Conservation (phyloP, 1,284 basidiomycete genomes). For the Naganishia sp. region DNA sequence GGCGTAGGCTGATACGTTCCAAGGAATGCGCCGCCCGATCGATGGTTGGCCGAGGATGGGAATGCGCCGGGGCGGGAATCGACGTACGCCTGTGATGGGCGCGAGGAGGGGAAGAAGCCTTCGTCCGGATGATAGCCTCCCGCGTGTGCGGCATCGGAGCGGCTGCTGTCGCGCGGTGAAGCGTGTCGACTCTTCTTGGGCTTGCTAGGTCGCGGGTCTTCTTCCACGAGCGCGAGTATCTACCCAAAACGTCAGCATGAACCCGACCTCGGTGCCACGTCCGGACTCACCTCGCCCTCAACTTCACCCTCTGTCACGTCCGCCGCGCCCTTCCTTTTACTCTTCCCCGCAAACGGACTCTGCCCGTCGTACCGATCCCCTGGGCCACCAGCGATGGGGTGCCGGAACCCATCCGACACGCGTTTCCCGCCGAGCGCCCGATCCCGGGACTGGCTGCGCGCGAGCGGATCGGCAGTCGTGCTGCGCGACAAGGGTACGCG, state of each 20-base stretch:
- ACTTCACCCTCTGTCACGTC: conserved; percentile 21
- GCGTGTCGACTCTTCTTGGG: conserved; percentile 18
- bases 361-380: conserved; percentile 7
- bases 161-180: background rate
- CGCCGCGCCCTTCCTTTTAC: background rate
- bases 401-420: background rate
- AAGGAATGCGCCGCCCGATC: background rate
- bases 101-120: background rate
- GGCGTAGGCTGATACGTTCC: background rate
- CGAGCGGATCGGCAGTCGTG: background rate
- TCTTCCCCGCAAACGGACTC: background rate
- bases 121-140: background rate
- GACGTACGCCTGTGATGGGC: no score
- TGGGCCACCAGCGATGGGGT: background rate
- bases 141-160: background rate
- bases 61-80: background rate
- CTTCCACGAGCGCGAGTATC: conserved; percentile 18
- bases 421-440: background rate
- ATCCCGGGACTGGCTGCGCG: background rate
- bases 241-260: background rate
- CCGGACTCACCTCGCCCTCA: conserved; percentile 18
- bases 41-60: background rate
- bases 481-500: background rate
- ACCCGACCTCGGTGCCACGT: background rate
- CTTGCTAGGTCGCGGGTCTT: conserved; percentile 13